Conservation (phyloP, 2,329 filamentous ascomycete genomes). For the Xylaria sp. region DNA sequence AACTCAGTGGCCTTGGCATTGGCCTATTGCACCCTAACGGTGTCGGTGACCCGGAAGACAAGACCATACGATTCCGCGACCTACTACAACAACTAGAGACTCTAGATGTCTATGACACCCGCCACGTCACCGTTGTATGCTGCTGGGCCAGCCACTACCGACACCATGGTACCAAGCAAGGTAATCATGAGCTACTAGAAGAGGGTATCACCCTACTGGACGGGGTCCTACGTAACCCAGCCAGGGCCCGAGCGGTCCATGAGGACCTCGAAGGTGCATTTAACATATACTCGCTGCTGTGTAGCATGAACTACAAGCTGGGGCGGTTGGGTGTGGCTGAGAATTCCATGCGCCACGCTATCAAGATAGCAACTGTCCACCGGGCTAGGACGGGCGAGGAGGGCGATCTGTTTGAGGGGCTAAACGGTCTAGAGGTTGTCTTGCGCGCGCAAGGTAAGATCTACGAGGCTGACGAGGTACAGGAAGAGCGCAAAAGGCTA, state of each 20-base stretch:
- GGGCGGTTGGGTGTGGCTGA: not conserved
- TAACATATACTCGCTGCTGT: constrained; percentile 5
- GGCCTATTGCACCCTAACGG: no score
- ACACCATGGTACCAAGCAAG: constrained; percentile 3
- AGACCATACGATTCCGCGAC: constrained; percentile 1
- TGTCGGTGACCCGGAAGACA: no score
- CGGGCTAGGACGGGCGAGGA: not conserved
- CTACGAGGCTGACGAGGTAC: constrained; percentile 2
- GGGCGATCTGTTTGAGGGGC: constrained; percentile 1
- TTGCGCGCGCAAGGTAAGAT: constrained; percentile 4
- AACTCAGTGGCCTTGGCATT: not conserved
- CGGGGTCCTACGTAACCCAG: constrained; percentile 1
- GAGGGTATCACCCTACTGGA: constrained; percentile 6
- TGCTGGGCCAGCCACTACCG: constrained; percentile 3
- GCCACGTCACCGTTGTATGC: constrained; percentile 1
- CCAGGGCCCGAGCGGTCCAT: not conserved
- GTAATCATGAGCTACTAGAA: constrained; percentile 2
- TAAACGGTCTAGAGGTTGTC: not conserved
- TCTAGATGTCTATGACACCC: constrained; percentile 4
- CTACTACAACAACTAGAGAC: not conserved
- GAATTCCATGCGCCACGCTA: constrained; percentile 3
- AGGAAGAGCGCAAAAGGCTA: not conserved
- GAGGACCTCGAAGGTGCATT: constrained; percentile 1
- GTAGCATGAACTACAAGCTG: constrained; percentile 3
- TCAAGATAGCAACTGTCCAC: constrained; percentile 1